Evolutionary conservation across 2,329 filamentous ascomycete species (phyloP), one percentile per base, ranked within the genome.

Genomic region (Venturia nashicola): DNA sequence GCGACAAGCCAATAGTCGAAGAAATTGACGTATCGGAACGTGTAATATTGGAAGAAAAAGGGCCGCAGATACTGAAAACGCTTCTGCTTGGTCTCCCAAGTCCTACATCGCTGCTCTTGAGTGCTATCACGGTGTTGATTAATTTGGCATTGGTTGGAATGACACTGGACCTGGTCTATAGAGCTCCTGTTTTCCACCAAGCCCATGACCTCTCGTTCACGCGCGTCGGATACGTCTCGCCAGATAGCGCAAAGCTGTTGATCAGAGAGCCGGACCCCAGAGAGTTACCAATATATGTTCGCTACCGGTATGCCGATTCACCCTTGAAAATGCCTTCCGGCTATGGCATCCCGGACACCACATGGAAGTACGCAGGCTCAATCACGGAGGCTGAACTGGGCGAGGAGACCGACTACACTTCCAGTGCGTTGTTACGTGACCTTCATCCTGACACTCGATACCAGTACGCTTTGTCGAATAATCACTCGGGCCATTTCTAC

Each of bases 401-500:
- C 57, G 85, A 92, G 62, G 83, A 85, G 20, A 94, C 90, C 0
- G 94, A 99, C 74, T 97, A 86, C 70, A 97, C 93, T 0, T 80
- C 83, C 5, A 82, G 86, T 0, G 76, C 97, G 14, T 83, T 79
- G 0, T 79, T 97, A 44, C 82, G 83, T 0, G 76, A 88, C 16
- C 80, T 92, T 67, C 80, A 82, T 9, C 83, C 89, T 12, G 87
- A 91, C 68, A 88, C 86, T 3, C 78, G 80, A 0, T 99, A 97
- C 71, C 86, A 91, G 69, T 99, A 94, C 81, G 82, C 82, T 8
- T 86, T 92, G 0, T 96, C 91, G 0, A 95, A 94, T 72, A 92
- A 94, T 71, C 87, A 93, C 70, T 86, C 85, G 0, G 94, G 94
- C 59, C 85, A 85, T 67, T 96, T 99, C 70, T 83, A 83, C 3